Evolutionary conservation across 2,329 filamentous ascomycete species (phyloP).

Genomic region (Elsinoe perseae): DNA sequence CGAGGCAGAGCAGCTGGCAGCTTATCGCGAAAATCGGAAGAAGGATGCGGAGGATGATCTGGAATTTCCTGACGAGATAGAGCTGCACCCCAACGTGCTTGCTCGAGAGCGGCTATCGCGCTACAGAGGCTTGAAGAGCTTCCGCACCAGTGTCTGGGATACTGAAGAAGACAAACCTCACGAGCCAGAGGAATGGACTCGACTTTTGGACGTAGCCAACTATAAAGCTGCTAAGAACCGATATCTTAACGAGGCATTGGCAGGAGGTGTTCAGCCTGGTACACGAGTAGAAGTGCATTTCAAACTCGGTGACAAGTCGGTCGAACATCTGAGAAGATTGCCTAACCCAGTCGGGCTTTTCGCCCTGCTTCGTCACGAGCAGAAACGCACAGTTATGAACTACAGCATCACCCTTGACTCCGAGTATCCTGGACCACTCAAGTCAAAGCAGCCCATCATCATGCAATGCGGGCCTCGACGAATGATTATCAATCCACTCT

Average conservation of each 20-base stretch:
- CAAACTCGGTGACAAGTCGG: slow-evolving; percentile 37
- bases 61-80: slow-evolving; percentile 96
- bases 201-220: slow-evolving; percentile 78
- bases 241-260: slow-evolving; percentile 69
- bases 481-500: slow-evolving; percentile 81
- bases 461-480: slow-evolving; percentile 85
- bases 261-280: slow-evolving; percentile 79
- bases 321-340: slow-evolving; percentile 47
- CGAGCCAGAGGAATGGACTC: slow-evolving; percentile 83
- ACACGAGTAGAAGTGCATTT: slow-evolving; percentile 77
- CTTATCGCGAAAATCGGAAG: slow-evolving; percentile 69
- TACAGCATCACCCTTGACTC: slow-evolving; percentile 80
- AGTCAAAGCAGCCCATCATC: slow-evolving; percentile 85
- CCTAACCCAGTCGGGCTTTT: slow-evolving; percentile 64
- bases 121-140: slow-evolving; percentile 86
- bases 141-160: slow-evolving; percentile 83
- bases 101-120: slow-evolving; percentile 77
- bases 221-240: slow-evolving; percentile 77
- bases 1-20: slow-evolving; percentile 71
- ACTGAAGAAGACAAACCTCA: slow-evolving; percentile 77
- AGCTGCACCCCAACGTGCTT: slow-evolving; percentile 77
- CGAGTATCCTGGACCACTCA: slow-evolving; percentile 67
- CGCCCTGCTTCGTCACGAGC: slow-evolving; percentile 85
- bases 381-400: slow-evolving; percentile 87
- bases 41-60: slow-evolving; percentile 81